Percentiles rank a stretch among this genome's conserved stretches.
phyloP scores from a whole-genome alignment of 73 alveolate genomes.

The Blepharisma japonicum region DNA sequence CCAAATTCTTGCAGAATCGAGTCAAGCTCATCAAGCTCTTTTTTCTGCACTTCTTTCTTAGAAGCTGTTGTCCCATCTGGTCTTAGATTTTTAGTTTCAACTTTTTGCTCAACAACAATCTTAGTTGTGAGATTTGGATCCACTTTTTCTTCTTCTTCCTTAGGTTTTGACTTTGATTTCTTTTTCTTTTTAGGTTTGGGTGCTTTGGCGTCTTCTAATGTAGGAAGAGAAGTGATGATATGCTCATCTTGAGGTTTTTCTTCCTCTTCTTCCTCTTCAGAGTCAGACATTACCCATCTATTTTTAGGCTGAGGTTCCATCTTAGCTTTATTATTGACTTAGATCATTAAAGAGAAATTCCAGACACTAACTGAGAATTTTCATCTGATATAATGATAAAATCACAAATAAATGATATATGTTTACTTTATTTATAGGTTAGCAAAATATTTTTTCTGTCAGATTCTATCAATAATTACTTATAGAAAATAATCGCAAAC shows the following conservation, averaged over 20 bases:
- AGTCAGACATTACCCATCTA: constrained; percentile 8
- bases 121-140: constrained; percentile 24
- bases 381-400: no score
- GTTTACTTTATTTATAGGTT: no score
- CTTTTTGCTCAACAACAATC: neutral
- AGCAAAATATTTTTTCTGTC: no score
- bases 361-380: no score
- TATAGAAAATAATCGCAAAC: no score
- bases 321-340: no score
- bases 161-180: neutral
- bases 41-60: neutral
- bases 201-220: neutral
- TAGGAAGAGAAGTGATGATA: constrained; percentile 16
- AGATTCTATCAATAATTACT: no score
- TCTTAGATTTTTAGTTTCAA: neutral
- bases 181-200: neutral
- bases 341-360: no score
- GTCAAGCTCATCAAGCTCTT: constrained; percentile 8
- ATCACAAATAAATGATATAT: no score
- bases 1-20: constrained; percentile 1
- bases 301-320: neutral
- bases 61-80: constrained; percentile 27
- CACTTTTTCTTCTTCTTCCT: constrained; percentile 29
- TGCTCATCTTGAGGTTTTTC: neutral
- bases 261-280: constrained; percentile 9